Evolutionary conservation across 2,329 filamentous ascomycete genomes (phyloP).

Genomic region (Ilyonectria sp.): DNA sequence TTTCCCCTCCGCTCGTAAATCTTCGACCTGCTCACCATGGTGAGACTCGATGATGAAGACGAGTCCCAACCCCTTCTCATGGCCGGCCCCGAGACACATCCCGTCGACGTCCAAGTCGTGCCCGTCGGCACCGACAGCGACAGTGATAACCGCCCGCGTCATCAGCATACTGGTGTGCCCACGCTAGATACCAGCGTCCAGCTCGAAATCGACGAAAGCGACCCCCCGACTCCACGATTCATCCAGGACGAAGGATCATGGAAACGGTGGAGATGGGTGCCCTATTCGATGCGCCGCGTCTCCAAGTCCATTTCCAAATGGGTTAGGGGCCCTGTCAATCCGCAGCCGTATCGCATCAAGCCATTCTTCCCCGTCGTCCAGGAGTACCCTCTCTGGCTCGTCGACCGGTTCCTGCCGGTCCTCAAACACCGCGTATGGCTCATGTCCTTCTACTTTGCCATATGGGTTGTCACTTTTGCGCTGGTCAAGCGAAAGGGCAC

Average conservation of each 20-base stretch:
- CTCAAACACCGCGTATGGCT: slow-evolving; percentile 71
- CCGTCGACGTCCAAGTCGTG: slow-evolving; percentile 46
- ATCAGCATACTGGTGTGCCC: slow-evolving; percentile 51
- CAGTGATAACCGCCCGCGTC: slow-evolving; percentile 29
- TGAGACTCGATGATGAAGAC: slow-evolving; percentile 48
- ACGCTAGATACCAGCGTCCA: slow-evolving; percentile 52
- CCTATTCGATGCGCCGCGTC: slow-evolving; percentile 67
- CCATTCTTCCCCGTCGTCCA: slow-evolving; percentile 78
- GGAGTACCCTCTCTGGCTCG: slow-evolving; percentile 73
- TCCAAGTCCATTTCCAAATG: slow-evolving; percentile 62
- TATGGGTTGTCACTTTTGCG: slow-evolving; percentile 80
- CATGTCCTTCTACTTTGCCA: slow-evolving; percentile 71
- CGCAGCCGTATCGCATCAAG: slow-evolving; percentile 64
- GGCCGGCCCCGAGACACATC: slow-evolving; percentile 52
- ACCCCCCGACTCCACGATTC: slow-evolving; percentile 70
- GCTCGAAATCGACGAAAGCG: slow-evolving; percentile 62
- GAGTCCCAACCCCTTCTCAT: slow-evolving; percentile 60
- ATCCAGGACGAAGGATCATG: slow-evolving; percentile 66
- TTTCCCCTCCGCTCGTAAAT: slow-evolving; percentile 3
- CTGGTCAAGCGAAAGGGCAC: slow-evolving; percentile 77
- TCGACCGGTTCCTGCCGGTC: slow-evolving; percentile 75
- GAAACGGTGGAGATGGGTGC: slow-evolving; percentile 72
- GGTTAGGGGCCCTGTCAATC: slow-evolving; percentile 70
- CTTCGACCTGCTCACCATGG: slow-evolving; percentile 46
- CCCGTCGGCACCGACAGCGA: slow-evolving; percentile 39